These are phyloP conservation scores for Lachnellula subtilissima DNA, from an alignment of 2,329 filamentous ascomycete genomes.

Conservation along the genomic window DNA sequence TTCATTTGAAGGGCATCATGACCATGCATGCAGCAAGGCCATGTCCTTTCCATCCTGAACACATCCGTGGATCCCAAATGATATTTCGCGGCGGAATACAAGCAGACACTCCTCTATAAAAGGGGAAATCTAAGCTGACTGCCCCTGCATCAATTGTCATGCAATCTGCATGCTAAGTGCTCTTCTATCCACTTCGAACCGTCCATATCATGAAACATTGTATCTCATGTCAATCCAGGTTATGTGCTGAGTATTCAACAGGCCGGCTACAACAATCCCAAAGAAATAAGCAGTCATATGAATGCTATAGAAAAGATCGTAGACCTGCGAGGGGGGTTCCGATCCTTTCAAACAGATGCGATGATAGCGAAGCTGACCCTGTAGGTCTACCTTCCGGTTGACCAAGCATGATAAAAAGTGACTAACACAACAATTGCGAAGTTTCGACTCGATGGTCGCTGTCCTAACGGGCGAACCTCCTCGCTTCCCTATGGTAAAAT, in stretches of 20 bases:
- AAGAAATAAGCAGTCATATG: slow-evolving; percentile 15
- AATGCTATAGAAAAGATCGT: slow-evolving; percentile 14
- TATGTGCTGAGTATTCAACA: neutral
- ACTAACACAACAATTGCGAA: neutral
- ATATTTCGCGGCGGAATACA: neutral
- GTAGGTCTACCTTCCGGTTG: neutral
- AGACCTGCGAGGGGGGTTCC: slow-evolving; percentile 9
- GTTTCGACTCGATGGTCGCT: slow-evolving; percentile 16
- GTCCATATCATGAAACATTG: neutral
- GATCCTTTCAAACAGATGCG: slow-evolving; percentile 5
- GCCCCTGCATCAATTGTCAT: neutral
- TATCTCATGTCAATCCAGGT: neutral
- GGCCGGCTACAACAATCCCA: slow-evolving; percentile 12
- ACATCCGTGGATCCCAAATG: neutral
- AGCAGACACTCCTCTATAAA: neutral
- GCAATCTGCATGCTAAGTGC: neutral
- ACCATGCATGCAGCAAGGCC: neutral
- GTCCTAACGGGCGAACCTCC: slow-evolving; percentile 10
- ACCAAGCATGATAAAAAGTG: neutral
- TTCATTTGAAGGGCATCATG: neutral
- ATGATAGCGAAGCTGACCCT: slow-evolving; percentile 13
- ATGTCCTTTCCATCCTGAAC: neutral
- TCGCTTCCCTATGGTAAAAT: slow-evolving; percentile 11
- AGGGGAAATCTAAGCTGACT: too few species aligned
- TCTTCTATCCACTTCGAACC: neutral